phyloP scores from a whole-genome alignment of 2,329 filamentous ascomycete genomes.

The Hymenoscyphus occultus region DNA sequence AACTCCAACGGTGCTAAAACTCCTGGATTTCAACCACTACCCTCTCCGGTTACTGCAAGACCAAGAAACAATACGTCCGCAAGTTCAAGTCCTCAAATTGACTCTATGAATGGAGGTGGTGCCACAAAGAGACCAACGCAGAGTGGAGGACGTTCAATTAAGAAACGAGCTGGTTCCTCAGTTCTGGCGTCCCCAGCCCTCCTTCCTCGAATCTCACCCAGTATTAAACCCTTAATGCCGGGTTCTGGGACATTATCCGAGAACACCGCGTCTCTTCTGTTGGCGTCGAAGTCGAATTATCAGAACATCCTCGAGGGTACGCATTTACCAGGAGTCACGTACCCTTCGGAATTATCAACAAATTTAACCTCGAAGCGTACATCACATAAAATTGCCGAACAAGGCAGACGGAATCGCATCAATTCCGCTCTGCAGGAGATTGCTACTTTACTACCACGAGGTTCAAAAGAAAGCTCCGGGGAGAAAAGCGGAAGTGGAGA shows the following conservation, averaged over 20 bases:
- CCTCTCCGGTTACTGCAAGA: conserved; percentile 45
- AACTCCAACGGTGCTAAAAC: conserved; percentile 36
- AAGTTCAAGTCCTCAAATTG: conserved; percentile 52
- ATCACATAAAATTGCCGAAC: conserved; percentile 96
- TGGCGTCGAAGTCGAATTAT: conserved; percentile 96
- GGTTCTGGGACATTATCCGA: conserved; percentile 53
- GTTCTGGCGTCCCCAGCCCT: conserved; percentile 83
- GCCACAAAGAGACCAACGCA: conserved; percentile 51
- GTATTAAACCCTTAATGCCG: conserved; percentile 86
- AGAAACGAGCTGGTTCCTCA: conserved; percentile 71
- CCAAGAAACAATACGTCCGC: conserved; percentile 42
- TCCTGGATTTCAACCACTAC: conserved; percentile 39
- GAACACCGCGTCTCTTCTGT: conserved; percentile 65
- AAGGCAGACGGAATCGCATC: conserved; percentile 91
- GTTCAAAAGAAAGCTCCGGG: conserved; percentile 40
- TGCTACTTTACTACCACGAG: conserved; percentile 73
- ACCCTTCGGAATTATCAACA: conserved; percentile 85
- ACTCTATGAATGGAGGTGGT: conserved; percentile 49
- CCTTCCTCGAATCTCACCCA: conserved; percentile 86
- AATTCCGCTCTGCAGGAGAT: conserved; percentile 93
- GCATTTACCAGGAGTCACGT: conserved; percentile 82
- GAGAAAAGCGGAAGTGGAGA: conserved; percentile 41
- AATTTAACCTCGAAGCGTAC: conserved; percentile 95
- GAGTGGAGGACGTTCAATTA: conserved; percentile 52
- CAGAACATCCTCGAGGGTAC: conserved; percentile 96